These are phyloP conservation scores for Quercus wislizeni DNA, from an alignment of 306 rosid genomes.

Conservation along the genomic window DNA sequence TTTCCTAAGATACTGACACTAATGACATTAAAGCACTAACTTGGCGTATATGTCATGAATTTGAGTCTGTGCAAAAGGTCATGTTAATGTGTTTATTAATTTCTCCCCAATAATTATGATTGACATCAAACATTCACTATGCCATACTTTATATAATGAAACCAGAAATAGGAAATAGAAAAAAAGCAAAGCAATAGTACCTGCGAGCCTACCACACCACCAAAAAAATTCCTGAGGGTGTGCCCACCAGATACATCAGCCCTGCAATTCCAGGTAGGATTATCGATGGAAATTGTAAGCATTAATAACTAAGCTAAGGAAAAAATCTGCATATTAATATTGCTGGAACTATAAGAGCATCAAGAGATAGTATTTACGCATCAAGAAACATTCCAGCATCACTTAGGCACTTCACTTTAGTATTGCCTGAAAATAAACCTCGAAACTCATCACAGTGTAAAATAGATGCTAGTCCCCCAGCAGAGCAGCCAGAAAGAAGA, in stretches of 20 bases:
- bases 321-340: neutral
- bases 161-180: neutral
- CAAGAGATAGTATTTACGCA: conserved; percentile 46
- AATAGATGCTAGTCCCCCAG: conserved; percentile 91
- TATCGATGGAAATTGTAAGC: neutral
- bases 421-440: conserved; percentile 51
- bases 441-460: conserved; percentile 85
- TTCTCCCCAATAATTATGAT: neutral
- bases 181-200: conserved; percentile 27
- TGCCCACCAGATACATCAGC: conserved; percentile 67
- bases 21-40: neutral
- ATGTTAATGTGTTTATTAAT: neutral
- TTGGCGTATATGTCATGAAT: neutral
- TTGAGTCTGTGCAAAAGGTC: neutral
- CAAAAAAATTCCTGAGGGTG: conserved; percentile 57
- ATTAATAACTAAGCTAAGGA: conserved; percentile 10
- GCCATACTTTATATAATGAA: neutral
- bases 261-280: conserved; percentile 32
- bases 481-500: conserved; percentile 98
- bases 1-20: neutral
- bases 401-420: conserved; percentile 87
- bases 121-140: neutral
- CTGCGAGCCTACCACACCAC: conserved; percentile 81
- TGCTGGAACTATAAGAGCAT: conserved; percentile 9
- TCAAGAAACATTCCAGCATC: conserved; percentile 98